Percentiles rank a stretch among this genome's conserved stretches.
Conservation (phyloP, 148 eudicot species). For the Nepenthes mirabilis region DNA sequence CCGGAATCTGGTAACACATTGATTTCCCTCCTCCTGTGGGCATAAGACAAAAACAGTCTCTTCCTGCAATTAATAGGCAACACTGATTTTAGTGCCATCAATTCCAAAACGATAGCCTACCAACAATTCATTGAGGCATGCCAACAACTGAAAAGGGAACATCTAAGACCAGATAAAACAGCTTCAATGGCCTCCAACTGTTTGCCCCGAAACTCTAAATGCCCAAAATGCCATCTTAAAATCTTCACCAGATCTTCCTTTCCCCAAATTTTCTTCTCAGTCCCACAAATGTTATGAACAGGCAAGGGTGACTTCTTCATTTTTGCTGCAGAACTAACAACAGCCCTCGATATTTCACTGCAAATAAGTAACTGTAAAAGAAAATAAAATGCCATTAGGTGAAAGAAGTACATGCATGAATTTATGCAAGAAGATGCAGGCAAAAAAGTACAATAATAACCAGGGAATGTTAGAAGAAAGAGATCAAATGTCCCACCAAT, state of each 20-base stretch:
- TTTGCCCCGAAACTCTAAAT: conserved; percentile 73
- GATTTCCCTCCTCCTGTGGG: conserved; percentile 99
- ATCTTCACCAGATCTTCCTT: conserved; percentile 79
- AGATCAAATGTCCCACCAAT: no score
- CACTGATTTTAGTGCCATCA: neutral
- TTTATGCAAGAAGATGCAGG: no score
- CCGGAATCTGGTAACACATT: conserved; percentile 90
- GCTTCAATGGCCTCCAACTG: conserved; percentile 93
- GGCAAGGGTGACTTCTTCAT: conserved; percentile 72
- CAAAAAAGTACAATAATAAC: no score
- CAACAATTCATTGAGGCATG: neutral
- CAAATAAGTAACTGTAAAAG: no score
- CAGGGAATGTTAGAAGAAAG: no score
- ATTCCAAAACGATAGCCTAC: neutral
- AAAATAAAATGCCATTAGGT: no score
- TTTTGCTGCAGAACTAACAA: neutral
- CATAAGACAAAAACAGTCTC: conserved; percentile 95
- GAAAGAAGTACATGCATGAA: no score
- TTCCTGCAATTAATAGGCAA: conserved; percentile 35
- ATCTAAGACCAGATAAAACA: conserved; percentile 63
- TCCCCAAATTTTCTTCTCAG: conserved; percentile 31
- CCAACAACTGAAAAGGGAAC: neutral
- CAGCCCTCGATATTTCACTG: no score
- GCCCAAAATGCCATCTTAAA: conserved; percentile 92
- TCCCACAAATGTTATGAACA: conserved; percentile 27